phyloP scores from a whole-genome alignment of 2,329 filamentous ascomycete species.

The Trichophyton schoenleinii region DNA sequence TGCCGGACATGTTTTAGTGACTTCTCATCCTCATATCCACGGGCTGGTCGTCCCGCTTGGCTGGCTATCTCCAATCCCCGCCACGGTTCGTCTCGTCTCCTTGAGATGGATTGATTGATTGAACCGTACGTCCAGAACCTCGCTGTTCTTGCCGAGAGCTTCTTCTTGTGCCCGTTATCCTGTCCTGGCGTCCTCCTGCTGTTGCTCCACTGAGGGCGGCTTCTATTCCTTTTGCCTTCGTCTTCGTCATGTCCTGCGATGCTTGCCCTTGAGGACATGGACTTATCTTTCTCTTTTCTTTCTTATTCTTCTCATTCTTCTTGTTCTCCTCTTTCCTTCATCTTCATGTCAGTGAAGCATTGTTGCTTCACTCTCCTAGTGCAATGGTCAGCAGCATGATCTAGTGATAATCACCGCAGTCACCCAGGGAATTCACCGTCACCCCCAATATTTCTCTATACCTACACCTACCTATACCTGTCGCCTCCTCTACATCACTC shows the following conservation, averaged over 20 bases:
- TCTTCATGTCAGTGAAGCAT: constrained; percentile 1
- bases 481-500: not conserved
- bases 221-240: constrained; percentile 1
- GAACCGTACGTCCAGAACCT: not conserved
- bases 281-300: not conserved
- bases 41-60: constrained; percentile 4
- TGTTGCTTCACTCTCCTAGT: not conserved
- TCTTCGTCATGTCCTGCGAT: constrained; percentile 5
- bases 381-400: constrained; percentile 3
- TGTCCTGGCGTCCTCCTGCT: not conserved
- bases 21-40: not conserved
- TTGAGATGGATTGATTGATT: not conserved
- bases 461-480: not conserved
- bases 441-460: not conserved
- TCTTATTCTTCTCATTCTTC: not conserved
- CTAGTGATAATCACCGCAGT: not conserved
- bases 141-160: constrained; percentile 1
- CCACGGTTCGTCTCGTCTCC: constrained; percentile 2
- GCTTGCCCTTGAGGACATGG: constrained; percentile 3
- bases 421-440: not conserved
- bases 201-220: not conserved
- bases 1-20: constrained; percentile 2
- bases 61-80: constrained; percentile 3
- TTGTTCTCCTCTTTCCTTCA: not conserved
- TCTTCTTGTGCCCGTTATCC: constrained; percentile 1